Evolutionary conservation across 1,284 basidiomycete genomes (phyloP), one percentile per base, ranked within the genome.

Genomic region (Ganoderma leucocontextum): DNA sequence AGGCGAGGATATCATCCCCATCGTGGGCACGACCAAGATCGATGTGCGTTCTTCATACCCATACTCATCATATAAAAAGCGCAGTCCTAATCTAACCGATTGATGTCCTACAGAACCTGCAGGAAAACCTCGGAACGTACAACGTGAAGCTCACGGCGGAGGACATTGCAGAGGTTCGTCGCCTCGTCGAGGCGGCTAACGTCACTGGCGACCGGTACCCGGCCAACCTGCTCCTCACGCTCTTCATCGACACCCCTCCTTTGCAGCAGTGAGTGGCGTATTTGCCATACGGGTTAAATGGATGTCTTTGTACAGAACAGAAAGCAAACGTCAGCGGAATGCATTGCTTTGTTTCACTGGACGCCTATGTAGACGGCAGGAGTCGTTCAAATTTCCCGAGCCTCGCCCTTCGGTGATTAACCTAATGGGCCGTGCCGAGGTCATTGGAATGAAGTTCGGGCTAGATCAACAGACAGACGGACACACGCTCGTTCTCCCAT

Each of bases 1-100:
- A 75, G 79, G 78, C 61, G 76, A 76, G 41, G 78, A 79, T 65
- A 74, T 82, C 67, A 76, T 83, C 47, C 79, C 82, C 0, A 82
- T 85, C 61, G 82, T 82, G 5, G 83, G 82, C 1, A 77, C 77
- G 19, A 73, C 67, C 22, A 73, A 72, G 57, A 55, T 75, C 41
- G 64, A 71, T 63, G 74, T 75, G 41, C 22, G 68, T 69, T 36
- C 39, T 12, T 61, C 38, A 8, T 39, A 29, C 19, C 22, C 4
- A 19, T 6, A 2, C 15, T 6, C 8, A 25, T 1, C 10, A 22
- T 29, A 5, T 52, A 4, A 10, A 25, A 52, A 15, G 22, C 15
- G 5, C 6, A 7, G 15, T 62, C 19, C 25, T 13, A 9, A 9
- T 17, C 36, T 62, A 8, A 35, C 13, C n/a, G 2, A 8, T 15